Base-by-base conservation (phyloP, 75 land plant species). In the Larix kaempferi region DNA sequence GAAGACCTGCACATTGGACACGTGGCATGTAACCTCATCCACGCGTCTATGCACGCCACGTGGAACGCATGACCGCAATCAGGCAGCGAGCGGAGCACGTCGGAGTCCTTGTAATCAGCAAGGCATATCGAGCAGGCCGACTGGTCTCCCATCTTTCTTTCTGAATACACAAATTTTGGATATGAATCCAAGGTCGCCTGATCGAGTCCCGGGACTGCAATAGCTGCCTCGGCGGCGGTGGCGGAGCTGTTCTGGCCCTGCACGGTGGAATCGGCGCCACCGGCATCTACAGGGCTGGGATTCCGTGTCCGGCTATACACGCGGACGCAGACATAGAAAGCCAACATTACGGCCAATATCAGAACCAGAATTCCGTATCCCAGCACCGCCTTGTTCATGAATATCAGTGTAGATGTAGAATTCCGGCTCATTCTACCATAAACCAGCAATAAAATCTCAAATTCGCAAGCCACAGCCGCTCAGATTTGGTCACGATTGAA, bases 1-100 rank as follows among this genome's bases (percentile, higher is more conserved):
- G 95, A 94, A 6, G 91, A 82, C 17, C 98, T 61, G 66, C 98
- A 94, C 71, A 94, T 85, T 1, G 98, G 98, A 71, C 98, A 94
- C 1, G 95, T 88, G 0, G 98, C 91, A 66, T 94, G 92, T 71
- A 87, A 41, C 56, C 89, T 56, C 56, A 94, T 80, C 98, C 98
- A 94, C 10, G 86, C 83, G 56, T 92, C 98, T 7, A 94, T 82
- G 44, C 98, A 94, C 6, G 71, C 80, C 37, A 76, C 77, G 39
- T 94, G 98, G 74, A 92, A 94, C 25, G 80, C 57, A 57, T 94
- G 98, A 11, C 85, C 80, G 78, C 98, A 94, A 3, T 92, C 98
- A 1, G 98, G 98, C 80, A 94, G 76, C 80, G 82, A 12, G 61
- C 94, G 80, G 6, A 94, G 79, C 72, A 79, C 39, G 71, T 94